These are phyloP conservation scores for Salix suchowensis DNA, from an alignment of 345 rosid genomes.

Conservation along the genomic window DNA sequence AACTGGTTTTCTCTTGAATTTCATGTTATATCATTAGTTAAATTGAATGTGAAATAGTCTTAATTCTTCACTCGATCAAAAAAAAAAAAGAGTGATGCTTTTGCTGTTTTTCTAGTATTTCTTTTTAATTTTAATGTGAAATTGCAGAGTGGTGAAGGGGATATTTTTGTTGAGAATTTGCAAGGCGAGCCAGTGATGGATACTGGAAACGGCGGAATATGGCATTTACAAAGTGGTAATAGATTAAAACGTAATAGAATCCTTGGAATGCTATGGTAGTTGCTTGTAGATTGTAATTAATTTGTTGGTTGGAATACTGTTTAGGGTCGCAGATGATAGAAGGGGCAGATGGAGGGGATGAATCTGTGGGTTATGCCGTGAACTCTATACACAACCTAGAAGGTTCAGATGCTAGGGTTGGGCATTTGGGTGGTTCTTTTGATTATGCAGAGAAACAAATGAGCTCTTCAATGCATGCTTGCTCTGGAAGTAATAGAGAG, in stretches of 20 bases:
- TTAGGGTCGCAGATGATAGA: constrained; percentile 40
- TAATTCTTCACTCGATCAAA: neutral
- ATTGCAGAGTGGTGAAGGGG: constrained; percentile 19
- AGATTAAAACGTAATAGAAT: neutral
- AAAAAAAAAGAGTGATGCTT: neutral
- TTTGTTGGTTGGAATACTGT: constrained; percentile 10
- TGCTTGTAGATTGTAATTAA: constrained; percentile 5
- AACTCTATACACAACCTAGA: constrained; percentile 13
- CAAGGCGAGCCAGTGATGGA: constrained; percentile 8
- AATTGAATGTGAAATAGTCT: neutral
- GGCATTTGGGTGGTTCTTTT: constrained; percentile 20
- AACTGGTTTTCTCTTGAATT: neutral
- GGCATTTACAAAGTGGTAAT: constrained; percentile 17
- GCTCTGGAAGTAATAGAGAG: constrained; percentile 41
- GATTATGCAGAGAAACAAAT: constrained; percentile 18
- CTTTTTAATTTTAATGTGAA: neutral
- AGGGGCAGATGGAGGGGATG: neutral
- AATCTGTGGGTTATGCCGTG: neutral
- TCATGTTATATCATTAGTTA: neutral
- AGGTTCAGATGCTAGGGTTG: constrained; percentile 26
- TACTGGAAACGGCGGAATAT: neutral
- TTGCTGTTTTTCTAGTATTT: neutral
- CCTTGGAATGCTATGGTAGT: neutral
- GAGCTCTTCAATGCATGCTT: constrained; percentile 33
- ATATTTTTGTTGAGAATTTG: neutral